Conservation (phyloP, 306 rosid species). For the Luffa aegyptiaca region DNA sequence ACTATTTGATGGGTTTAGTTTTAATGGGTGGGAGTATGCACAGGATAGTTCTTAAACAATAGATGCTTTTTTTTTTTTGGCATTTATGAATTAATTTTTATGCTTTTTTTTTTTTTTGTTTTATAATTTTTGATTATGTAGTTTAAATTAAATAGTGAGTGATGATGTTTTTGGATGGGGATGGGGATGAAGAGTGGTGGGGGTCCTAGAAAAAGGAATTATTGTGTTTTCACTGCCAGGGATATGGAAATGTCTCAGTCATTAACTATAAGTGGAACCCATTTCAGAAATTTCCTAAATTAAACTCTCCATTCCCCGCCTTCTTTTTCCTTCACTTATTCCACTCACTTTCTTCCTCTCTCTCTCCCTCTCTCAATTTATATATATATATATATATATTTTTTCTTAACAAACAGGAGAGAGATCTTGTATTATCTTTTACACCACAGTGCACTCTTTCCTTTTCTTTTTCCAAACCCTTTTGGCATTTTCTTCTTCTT, state of each 20-base stretch:
- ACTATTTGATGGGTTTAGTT: not conserved
- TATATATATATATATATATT: no score
- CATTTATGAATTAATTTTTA: conserved; percentile 27
- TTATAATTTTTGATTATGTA: no score
- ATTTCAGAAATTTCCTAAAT: not conserved
- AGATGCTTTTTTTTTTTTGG: conserved; percentile 15
- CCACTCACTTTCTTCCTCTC: no score
- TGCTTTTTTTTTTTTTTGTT: conserved; percentile 8
- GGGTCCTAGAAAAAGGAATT: conserved; percentile 31
- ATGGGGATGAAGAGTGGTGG: not conserved
- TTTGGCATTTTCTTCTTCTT: no score
- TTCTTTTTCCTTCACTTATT: not conserved
- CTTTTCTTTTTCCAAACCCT: no score
- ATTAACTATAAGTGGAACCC: not conserved
- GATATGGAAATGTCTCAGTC: not conserved
- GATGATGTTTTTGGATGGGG: conserved; percentile 24
- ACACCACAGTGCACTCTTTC: not conserved
- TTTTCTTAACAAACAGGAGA: not conserved
- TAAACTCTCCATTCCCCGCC: not conserved
- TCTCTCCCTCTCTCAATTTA: no score
- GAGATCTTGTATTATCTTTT: not conserved
- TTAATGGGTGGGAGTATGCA: conserved; percentile 1
- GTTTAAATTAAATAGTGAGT: not conserved
- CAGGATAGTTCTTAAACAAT: conserved; percentile 12
- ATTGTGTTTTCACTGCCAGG: conserved; percentile 23